Percentiles rank a stretch among this genome's conserved stretches.
Conservation (phyloP, 2,329 filamentous ascomycete species). For the Pezicula carpinea region DNA sequence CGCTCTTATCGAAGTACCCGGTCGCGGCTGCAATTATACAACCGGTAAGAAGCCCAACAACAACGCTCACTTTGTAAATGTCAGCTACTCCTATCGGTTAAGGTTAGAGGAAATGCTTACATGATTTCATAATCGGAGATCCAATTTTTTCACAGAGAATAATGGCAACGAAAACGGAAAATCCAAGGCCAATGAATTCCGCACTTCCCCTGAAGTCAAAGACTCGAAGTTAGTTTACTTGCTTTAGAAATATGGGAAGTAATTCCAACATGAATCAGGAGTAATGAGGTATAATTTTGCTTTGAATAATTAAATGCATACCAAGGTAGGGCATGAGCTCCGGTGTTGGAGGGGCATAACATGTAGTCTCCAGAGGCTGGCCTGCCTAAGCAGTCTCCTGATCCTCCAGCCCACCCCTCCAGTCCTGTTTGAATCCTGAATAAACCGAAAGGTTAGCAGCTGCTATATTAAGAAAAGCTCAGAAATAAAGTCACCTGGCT, state of each 20-base stretch:
- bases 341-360: conserved; percentile 61
- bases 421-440: conserved; percentile 61
- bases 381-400: conserved; percentile 48
- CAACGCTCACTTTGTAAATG: conserved; percentile 39
- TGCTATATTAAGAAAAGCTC: too few relatives aligned
- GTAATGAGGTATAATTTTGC: too few relatives aligned
- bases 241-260: too few relatives aligned
- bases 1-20: conserved; percentile 72
- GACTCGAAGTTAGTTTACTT: too few relatives aligned
- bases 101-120: conserved; percentile 10
- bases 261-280: too few relatives aligned
- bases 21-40: conserved; percentile 75
- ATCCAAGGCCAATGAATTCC: conserved; percentile 75
- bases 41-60: conserved; percentile 68
- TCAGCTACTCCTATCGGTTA: neutral
- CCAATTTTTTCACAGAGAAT: conserved; percentile 78
- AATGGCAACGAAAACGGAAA: conserved; percentile 75
- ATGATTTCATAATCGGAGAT: conserved; percentile 71
- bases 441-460: too few relatives aligned
- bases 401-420: conserved; percentile 73
- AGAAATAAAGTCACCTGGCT: too few relatives aligned
- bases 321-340: conserved; percentile 68
- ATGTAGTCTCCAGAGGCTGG: conserved; percentile 50
- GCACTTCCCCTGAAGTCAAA: conserved; percentile 52
- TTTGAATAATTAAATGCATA: too few relatives aligned